Evolutionary conservation across 1,139 yeast genomes (phyloP).

Genomic region (Nakaseomyces delphensis): DNA sequence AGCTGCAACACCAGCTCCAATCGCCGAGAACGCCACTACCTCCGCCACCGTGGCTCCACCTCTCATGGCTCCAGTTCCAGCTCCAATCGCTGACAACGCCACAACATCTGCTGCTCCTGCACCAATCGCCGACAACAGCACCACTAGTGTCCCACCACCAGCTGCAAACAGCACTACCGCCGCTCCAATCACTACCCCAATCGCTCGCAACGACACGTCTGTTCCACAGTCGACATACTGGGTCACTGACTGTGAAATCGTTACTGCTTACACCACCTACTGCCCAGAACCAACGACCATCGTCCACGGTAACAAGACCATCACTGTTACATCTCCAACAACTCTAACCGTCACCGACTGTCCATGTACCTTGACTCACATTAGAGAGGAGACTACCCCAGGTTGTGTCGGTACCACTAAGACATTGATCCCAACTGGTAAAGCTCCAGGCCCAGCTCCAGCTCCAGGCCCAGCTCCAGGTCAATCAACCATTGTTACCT

Average conservation of each 20-base stretch:
- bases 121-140: neutral
- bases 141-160: neutral
- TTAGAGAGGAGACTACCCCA: constrained; percentile 11
- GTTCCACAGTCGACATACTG: constrained; percentile 4
- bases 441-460: neutral
- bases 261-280: constrained; percentile 38
- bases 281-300: constrained; percentile 49
- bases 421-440: neutral
- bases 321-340: constrained; percentile 8
- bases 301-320: constrained; percentile 34
- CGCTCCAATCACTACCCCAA: neutral
- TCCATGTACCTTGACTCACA: constrained; percentile 7
- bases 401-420: constrained; percentile 3
- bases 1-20: neutral
- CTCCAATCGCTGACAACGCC: neutral
- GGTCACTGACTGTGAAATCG: constrained; percentile 4
- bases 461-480: constrained; percentile 1
- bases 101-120: neutral
- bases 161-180: neutral
- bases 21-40: neutral
- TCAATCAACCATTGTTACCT: neutral
- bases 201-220: neutral
- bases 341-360: constrained; percentile 9
- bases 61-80: too few species aligned
- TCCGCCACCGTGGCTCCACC: constrained; percentile 2